Evolutionary conservation across 768 basidiomycete species (phyloP).

Genomic region (Termitomyces sp.): DNA sequence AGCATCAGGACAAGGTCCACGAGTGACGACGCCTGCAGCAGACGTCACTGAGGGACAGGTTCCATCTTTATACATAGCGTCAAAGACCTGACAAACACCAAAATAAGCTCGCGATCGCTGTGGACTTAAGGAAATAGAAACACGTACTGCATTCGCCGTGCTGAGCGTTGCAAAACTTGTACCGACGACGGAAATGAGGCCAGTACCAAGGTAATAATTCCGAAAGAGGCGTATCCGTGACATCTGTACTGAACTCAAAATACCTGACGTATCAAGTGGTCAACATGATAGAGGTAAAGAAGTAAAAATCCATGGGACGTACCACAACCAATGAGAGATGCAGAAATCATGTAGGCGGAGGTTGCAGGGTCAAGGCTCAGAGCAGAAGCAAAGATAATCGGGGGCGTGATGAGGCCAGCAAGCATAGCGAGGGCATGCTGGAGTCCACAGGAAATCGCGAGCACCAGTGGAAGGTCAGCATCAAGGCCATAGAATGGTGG

Average conservation of each 20-base stretch:
- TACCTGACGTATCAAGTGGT: conserved; percentile 42
- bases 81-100: conserved; percentile 53
- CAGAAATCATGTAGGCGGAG: conserved; percentile 78
- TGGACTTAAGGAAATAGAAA: conserved; percentile 4
- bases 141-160: conserved; percentile 62
- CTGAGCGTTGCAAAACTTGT: conserved; percentile 79
- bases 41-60: conserved; percentile 64
- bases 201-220: conserved; percentile 75
- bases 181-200: conserved; percentile 78
- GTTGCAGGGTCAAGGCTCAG: conserved; percentile 56
- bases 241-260: conserved; percentile 78
- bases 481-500: conserved; percentile 80
- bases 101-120: neutral
- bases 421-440: conserved; percentile 83
- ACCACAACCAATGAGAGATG: conserved; percentile 80
- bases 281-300: neutral
- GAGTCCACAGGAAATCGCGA: conserved; percentile 72
- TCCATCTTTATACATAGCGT: conserved; percentile 75
- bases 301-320: conserved; percentile 21
- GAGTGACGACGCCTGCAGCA: conserved; percentile 58
- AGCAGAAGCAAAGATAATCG: conserved; percentile 72
- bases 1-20: conserved; percentile 71
- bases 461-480: conserved; percentile 66
- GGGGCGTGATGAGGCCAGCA: conserved; percentile 79
- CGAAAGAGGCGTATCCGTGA: conserved; percentile 60